These are phyloP conservation scores for Thermothielavioides terrestris DNA, from an alignment of 495 filamentous ascomycete genomes.

Conservation along the genomic window DNA sequence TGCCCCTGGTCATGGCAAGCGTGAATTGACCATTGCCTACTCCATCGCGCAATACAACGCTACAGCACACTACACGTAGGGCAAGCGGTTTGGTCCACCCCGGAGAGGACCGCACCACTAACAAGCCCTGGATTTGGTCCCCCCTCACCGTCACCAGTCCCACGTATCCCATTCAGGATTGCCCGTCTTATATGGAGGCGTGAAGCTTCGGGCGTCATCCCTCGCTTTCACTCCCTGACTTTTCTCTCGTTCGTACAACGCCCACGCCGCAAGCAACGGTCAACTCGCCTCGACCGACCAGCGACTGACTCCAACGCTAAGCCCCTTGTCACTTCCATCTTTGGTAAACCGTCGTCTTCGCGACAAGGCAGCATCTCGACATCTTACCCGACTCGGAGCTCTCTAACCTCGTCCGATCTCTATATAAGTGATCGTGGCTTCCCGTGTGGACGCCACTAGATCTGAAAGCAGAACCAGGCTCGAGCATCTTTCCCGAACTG, in stretches of 20 bases:
- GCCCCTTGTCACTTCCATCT: constrained; percentile 17
- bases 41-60: background rate
- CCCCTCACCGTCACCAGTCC: constrained; percentile 5
- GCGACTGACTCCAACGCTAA: constrained; percentile 14
- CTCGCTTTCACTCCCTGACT: constrained; percentile 7
- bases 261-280: constrained; percentile 12
- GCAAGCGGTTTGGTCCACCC: constrained; percentile 8
- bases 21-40: background rate
- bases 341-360: constrained; percentile 2
- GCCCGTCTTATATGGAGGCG: constrained; percentile 24
- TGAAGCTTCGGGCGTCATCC: constrained; percentile 14
- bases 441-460: constrained; percentile 10
- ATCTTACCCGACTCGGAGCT: background rate
- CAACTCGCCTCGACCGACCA: constrained; percentile 1
- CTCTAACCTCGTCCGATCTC: background rate
- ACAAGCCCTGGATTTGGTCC: constrained; percentile 2
- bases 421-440: constrained; percentile 13
- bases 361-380: constrained; percentile 2
- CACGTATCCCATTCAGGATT: constrained; percentile 14
- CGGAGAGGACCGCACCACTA: constrained; percentile 7
- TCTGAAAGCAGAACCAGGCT: constrained; percentile 6
- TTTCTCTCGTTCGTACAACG: constrained; percentile 5
- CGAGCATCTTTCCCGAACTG: constrained; percentile 3
- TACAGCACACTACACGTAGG: constrained; percentile 5
- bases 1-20: too few relatives aligned